A percentile compares a stretch with the other conserved stretches of the same genome.
phyloP scores from a whole-genome alignment of 495 filamentous ascomycete species.

The Aspergillus homomorphus region DNA sequence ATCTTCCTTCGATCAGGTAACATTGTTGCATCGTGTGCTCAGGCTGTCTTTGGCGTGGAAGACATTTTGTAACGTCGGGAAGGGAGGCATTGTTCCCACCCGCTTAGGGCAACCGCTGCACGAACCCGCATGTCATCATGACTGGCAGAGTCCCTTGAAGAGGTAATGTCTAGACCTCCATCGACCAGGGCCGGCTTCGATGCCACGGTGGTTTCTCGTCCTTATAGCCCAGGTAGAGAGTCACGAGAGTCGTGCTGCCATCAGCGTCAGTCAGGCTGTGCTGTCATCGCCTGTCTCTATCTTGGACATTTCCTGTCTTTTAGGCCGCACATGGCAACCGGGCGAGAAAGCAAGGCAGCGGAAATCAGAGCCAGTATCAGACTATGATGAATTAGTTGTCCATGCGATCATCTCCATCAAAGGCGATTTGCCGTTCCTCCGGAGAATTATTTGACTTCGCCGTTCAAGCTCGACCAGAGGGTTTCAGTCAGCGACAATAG shows the following conservation, averaged over 20 bases:
- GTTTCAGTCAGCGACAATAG: not conserved
- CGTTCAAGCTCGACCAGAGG: not conserved
- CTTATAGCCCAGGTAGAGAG: not conserved
- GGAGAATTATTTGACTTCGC: not conserved
- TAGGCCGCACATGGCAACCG: not conserved
- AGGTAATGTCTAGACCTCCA: not conserved
- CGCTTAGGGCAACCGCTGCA: not conserved
- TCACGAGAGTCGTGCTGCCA: not conserved
- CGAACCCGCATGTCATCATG: not conserved
- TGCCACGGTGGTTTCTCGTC: not conserved
- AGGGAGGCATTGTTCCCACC: not conserved
- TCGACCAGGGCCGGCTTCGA: not conserved
- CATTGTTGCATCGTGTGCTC: not conserved
- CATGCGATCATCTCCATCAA: not conserved
- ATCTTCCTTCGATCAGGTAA: not conserved
- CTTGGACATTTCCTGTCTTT: not conserved
- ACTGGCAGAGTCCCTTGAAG: not conserved
- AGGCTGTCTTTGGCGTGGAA: not conserved
- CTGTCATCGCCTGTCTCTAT: not conserved
- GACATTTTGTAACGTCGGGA: not conserved
- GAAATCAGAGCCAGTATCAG: not conserved
- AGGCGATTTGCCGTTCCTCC: too few species aligned
- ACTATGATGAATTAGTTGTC: not conserved
- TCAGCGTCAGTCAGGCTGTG: not conserved
- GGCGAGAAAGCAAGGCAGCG: not conserved